A percentile compares a stretch with the other conserved stretches of the same genome.
Conservation (phyloP, 352 stramenopile species). For the Phytophthora megakarya region DNA sequence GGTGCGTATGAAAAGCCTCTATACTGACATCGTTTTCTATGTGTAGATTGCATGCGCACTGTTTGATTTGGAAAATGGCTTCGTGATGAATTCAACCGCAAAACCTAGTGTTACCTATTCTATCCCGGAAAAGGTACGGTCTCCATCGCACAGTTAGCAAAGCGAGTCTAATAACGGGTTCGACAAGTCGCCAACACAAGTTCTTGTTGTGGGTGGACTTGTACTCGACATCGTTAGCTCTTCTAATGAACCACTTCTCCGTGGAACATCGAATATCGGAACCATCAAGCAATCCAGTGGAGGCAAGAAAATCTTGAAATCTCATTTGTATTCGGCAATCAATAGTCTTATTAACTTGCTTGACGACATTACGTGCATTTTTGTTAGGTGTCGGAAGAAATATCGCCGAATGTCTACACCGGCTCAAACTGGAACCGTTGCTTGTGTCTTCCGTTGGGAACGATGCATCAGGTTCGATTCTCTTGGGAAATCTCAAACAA, state of each 20-base stretch:
- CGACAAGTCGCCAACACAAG: conserved; percentile 26
- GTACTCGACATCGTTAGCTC: conserved; percentile 89
- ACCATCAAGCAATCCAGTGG: conserved; percentile 83
- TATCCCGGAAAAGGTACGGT: conserved; percentile 52
- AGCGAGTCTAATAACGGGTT: background rate
- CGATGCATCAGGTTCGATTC: conserved; percentile 69
- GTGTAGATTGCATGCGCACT: conserved; percentile 65
- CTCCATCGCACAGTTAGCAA: background rate
- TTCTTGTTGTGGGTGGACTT: conserved; percentile 87
- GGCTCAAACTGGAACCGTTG: conserved; percentile 63
- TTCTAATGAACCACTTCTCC: conserved; percentile 68
- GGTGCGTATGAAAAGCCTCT: background rate
- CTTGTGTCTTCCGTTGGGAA: conserved; percentile 86
- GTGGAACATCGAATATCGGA: conserved; percentile 89
- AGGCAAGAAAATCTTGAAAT: conserved; percentile 30
- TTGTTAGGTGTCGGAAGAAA: conserved; percentile 90
- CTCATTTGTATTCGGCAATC: too few species aligned
- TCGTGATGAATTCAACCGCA: conserved; percentile 4
- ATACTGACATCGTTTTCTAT: conserved; percentile 1
- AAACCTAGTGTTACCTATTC: conserved; percentile 42
- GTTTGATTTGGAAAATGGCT: conserved; percentile 61
- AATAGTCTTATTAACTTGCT: too few species aligned
- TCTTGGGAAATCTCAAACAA: conserved; percentile 71
- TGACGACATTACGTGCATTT: background rate
- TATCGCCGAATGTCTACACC: conserved; percentile 88